Evolutionary conservation across 148 eudicot species (phyloP).

Genomic region (Silene uniflora): DNA sequence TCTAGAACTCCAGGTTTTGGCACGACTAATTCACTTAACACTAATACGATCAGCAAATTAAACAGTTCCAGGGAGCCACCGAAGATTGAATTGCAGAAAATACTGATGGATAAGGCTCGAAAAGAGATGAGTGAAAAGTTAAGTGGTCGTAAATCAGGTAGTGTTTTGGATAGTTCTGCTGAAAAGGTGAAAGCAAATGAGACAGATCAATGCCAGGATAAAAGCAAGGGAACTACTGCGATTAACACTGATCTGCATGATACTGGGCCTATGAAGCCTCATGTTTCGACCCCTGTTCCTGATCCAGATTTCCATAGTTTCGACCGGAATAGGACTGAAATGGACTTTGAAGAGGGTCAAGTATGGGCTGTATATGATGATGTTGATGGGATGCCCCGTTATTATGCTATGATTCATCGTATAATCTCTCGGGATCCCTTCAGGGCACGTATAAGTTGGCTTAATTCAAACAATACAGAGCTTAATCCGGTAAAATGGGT

Average conservation of each 20-base stretch:
- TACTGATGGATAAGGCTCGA: slow-evolving; percentile 53
- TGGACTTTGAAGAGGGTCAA: slow-evolving; percentile 55
- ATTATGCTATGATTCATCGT: slow-evolving; percentile 53
- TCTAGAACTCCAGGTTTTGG: slow-evolving; percentile 3
- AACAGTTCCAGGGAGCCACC: slow-evolving; percentile 29
- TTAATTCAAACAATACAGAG: slow-evolving; percentile 43
- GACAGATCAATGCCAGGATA: slow-evolving; percentile 22
- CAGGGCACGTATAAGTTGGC: slow-evolving; percentile 57
- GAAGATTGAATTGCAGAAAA: slow-evolving; percentile 29
- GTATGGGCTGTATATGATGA: slow-evolving; percentile 77
- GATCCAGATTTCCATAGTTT: slow-evolving; percentile 66
- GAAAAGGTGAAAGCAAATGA: slow-evolving; percentile 23
- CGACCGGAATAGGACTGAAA: slow-evolving; percentile 51
- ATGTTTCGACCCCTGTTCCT: slow-evolving; percentile 42
- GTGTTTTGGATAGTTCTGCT: slow-evolving; percentile 13
- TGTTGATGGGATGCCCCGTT: slow-evolving; percentile 73
- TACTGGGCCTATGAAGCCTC: slow-evolving; percentile 12
- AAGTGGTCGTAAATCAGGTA: slow-evolving; percentile 30
- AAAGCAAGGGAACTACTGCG: slow-evolving; percentile 21
- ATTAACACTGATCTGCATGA: slow-evolving; percentile 22
- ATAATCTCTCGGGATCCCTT: slow-evolving; percentile 54
- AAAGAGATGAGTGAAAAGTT: slow-evolving; percentile 38
- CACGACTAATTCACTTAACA: slow-evolving; percentile 18
- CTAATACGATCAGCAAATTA: slow-evolving; percentile 23
- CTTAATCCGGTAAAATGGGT: slow-evolving; percentile 36